Evolutionary conservation across 768 basidiomycete genomes (phyloP).

Genomic region (Gymnopilus junonius): DNA sequence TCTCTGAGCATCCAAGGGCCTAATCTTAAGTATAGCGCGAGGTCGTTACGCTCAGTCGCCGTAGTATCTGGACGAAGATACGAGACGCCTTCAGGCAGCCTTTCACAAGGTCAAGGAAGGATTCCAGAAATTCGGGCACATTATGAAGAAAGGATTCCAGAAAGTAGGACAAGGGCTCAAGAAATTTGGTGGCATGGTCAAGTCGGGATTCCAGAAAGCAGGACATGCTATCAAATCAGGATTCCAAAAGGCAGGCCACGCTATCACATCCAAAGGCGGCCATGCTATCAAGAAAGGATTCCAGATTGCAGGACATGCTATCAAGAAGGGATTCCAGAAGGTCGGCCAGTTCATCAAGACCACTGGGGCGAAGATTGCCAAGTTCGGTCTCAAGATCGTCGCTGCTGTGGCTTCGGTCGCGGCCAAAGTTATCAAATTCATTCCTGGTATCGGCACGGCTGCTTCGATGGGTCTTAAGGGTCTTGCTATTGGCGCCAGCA

Average conservation of each 20-base stretch:
- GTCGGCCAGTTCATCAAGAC: conserved; percentile 18
- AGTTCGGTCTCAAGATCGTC: conserved; percentile 13
- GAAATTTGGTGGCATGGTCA: conserved; percentile 6
- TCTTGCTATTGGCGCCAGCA: not conserved
- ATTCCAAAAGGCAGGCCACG: not conserved
- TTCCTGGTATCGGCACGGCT: conserved; percentile 12
- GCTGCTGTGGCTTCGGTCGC: conserved; percentile 4
- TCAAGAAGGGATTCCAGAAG: conserved; percentile 12
- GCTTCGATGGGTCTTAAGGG: not conserved
- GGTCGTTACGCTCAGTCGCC: conserved; percentile 7
- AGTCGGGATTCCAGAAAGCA: conserved; percentile 7
- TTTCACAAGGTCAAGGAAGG: not conserved
- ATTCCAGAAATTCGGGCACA: not conserved
- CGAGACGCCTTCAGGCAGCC: conserved; percentile 10
- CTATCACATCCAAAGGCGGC: too few species aligned
- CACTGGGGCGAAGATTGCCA: conserved; percentile 14
- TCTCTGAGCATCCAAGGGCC: not conserved
- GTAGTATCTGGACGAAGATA: conserved; percentile 15
- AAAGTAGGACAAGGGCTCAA: conserved; percentile 1
- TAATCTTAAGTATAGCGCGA: not conserved
- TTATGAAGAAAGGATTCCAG: not conserved
- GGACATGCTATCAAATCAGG: conserved; percentile 9
- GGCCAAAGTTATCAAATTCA: conserved; percentile 2
- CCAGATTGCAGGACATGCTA: conserved; percentile 1
- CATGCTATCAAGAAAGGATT: not conserved